Evolutionary conservation across 768 basidiomycete genomes (phyloP), one percentile per base, ranked within the genome.

Genomic region (Tricholoma furcatifolium): DNA sequence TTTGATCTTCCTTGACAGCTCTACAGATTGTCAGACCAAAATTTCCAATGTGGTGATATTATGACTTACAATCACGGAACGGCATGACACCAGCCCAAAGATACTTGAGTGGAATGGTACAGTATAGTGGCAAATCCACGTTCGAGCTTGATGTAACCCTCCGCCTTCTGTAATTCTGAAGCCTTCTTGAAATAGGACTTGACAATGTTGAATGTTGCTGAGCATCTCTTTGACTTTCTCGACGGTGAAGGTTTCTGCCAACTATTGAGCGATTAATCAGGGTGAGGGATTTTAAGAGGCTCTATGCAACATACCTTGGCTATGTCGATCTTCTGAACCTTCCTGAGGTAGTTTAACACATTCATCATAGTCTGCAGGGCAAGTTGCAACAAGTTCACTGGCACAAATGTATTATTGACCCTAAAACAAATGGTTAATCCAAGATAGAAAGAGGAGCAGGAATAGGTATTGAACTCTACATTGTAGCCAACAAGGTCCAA

Each of bases 361-460:
- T 96, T 96, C 14, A 95, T 96, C 76, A 98, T 81, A 0, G 93
- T 91, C 60, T 97, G 93, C 34, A 98, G 76, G 1, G n/a, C n/a
- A n/a, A n/a, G n/a, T n/a, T n/a, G 92, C 91, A 30, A 95, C 78
- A 35, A 98, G 84, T 68, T 98, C 96, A 70, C 97, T 97, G 40
- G 97, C 97, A 62, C 93, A 97, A 57, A 99, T 97, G 68, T 98
- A 98, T 91, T 99, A 96, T 82, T 97, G 94, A 56, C 96, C 96
- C 88, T 97, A 71, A 50, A 46, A 27, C n/a, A 24, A 17, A 39
- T 31, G 35, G 27, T 27, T 14, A 12, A 30, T 36, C 21, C 31
- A 40, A 51, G 38, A 59, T 46, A 54, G 38, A 56, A 17, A 35
- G 17, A 43, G 6, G 18, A 5, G 18, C n/a, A 32, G 38, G 17